These are phyloP conservation scores for Ammopiptanthus mongolicus DNA, from an alignment of 306 rosid genomes.

Conservation along the genomic window DNA sequence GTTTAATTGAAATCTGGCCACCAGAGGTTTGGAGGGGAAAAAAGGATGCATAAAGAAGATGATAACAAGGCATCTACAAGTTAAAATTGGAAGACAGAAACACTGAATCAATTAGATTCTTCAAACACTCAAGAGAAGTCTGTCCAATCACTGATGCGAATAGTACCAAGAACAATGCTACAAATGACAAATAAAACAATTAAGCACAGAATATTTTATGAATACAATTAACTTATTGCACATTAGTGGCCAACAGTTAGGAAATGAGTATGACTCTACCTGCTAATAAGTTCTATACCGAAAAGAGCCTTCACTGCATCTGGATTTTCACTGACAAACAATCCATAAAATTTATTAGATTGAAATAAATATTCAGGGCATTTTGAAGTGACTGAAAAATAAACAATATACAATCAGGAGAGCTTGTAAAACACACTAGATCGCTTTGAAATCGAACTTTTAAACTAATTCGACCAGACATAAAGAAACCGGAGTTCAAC, in stretches of 20 bases:
- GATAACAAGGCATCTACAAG: neutral
- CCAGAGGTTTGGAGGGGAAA: neutral
- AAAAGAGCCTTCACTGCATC: conserved; percentile 84
- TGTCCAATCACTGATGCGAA: neutral
- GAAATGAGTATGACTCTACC: conserved; percentile 35
- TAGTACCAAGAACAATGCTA: neutral
- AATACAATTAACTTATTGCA: neutral
- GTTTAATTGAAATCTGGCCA: neutral
- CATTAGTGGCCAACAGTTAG: neutral
- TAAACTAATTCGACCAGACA: neutral
- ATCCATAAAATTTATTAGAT: neutral
- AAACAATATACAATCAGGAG: neutral
- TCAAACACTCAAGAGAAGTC: neutral
- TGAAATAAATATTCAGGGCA: neutral
- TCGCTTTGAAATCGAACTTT: conserved; percentile 5
- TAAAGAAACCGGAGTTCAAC: neutral
- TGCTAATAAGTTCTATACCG: conserved; percentile 80
- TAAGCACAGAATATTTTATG: neutral
- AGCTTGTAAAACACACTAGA: neutral
- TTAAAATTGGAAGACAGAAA: neutral
- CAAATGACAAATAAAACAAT: neutral
- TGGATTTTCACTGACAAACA: conserved; percentile 61
- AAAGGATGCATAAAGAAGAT: neutral
- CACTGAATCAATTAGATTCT: neutral
- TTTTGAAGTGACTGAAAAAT: conserved; percentile 6